A percentile compares a stretch with the other conserved stretches of the same genome.
Conservation (phyloP, 108 stramenopile species). For the Nitzschia sp. region DNA sequence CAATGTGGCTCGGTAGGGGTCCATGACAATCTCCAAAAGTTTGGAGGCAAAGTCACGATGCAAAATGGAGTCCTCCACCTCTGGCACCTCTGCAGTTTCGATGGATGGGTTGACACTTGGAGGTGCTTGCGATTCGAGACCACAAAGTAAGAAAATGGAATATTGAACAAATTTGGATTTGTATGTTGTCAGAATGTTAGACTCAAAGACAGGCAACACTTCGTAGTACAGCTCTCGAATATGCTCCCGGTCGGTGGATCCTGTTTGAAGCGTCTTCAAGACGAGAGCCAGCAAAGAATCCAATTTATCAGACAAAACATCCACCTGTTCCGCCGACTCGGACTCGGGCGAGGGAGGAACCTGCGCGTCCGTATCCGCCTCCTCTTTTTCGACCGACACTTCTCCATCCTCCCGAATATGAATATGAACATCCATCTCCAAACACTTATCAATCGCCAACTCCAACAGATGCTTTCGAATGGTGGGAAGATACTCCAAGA, state of each 20-base stretch:
- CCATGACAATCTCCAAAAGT: constrained; percentile 68
- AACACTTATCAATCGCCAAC: constrained; percentile 76
- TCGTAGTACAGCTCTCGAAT: constrained; percentile 29
- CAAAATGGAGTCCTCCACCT: constrained; percentile 31
- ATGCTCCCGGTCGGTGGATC: constrained; percentile 6
- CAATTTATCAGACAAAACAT: constrained; percentile 61
- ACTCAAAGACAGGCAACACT: constrained; percentile 59
- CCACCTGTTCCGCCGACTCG: constrained; percentile 31
- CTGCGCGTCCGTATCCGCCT: constrained; percentile 23
- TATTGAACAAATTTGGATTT: constrained; percentile 97
- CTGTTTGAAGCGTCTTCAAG: constrained; percentile 14
- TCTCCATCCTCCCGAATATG: constrained; percentile 86
- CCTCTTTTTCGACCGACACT: constrained; percentile 64
- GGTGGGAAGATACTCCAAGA: constrained; percentile 45
- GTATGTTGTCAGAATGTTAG: constrained; percentile 83
- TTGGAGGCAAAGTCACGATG: constrained; percentile 77
- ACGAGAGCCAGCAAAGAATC: constrained; percentile 29
- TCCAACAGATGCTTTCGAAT: constrained; percentile 47
- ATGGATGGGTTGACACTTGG: constrained; percentile 14
- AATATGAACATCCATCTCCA: constrained; percentile 98
- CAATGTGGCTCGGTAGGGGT: constrained; percentile 63
- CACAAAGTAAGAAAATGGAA: constrained; percentile 83
- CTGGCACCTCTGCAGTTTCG: neutral
- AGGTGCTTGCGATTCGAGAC: constrained; percentile 53
- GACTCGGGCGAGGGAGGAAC: constrained; percentile 4